Percentiles rank a stretch among this genome's conserved stretches.
Evolutionary conservation across 2,329 filamentous ascomycete species (phyloP).

Genomic region (Aspergillus terreus): DNA sequence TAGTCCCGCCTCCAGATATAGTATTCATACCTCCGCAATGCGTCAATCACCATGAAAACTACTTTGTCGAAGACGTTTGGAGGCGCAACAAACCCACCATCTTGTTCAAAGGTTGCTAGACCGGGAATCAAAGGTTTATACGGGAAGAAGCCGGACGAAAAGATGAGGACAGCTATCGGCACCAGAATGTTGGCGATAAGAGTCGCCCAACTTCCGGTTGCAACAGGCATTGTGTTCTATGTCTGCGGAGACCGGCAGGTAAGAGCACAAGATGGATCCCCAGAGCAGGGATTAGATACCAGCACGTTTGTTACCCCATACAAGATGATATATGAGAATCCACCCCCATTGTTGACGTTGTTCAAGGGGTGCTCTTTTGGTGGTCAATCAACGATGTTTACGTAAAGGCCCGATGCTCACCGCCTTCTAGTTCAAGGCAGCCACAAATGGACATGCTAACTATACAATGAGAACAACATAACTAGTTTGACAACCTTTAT

Average conservation of each 20-base stretch:
- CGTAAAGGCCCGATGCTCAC: background rate
- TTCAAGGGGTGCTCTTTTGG: background rate
- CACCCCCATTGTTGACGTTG: background rate
- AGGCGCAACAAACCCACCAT: slow-evolving; percentile 53
- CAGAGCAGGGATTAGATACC: background rate
- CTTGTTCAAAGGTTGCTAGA: slow-evolving; percentile 61
- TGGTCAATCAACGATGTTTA: no score
- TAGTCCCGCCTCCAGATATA: background rate
- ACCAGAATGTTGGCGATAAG: slow-evolving; percentile 72
- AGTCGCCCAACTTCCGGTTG: slow-evolving; percentile 42
- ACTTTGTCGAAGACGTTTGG: slow-evolving; percentile 78
- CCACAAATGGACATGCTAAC: background rate
- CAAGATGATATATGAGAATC: background rate
- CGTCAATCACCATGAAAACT: slow-evolving; percentile 97
- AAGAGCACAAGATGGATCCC: background rate
- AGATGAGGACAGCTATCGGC: slow-evolving; percentile 68
- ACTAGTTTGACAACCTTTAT: no score
- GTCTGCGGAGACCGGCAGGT: background rate
- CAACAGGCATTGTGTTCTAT: slow-evolving; percentile 18
- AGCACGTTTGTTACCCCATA: background rate
- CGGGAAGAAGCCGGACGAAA: slow-evolving; percentile 91
- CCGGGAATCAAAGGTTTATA: slow-evolving; percentile 93
- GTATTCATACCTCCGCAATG: slow-evolving; percentile 68
- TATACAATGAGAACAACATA: background rate
- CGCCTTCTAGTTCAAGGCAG: background rate